A percentile compares a stretch with the other conserved stretches of the same genome.
phyloP scores from a whole-genome alignment of 2,329 filamentous ascomycete species.

The Setomelanomma holmii region DNA sequence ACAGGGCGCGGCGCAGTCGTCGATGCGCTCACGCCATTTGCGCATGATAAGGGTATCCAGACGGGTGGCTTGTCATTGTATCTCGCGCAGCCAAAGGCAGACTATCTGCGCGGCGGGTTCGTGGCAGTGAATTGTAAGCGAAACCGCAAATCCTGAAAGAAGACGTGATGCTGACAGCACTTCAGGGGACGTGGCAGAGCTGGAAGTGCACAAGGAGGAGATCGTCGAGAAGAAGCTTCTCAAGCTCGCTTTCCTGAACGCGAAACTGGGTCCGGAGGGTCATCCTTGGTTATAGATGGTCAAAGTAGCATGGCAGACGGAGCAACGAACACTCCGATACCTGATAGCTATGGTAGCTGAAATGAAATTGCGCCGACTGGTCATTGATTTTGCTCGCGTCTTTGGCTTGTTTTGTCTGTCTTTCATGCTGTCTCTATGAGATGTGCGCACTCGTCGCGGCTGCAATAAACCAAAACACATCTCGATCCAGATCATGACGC shows the following conservation, averaged over 20 bases:
- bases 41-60: constrained; percentile 18
- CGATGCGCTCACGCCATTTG: constrained; percentile 21
- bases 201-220: constrained; percentile 35
- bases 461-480: too few species aligned
- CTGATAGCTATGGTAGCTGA: too few species aligned
- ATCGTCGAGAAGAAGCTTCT: constrained; percentile 38
- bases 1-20: constrained; percentile 8
- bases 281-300: constrained; percentile 17
- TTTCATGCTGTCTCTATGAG: too few species aligned
- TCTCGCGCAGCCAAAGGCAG: constrained; percentile 12
- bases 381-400: too few species aligned
- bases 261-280: constrained; percentile 24
- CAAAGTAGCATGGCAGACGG: not conserved
- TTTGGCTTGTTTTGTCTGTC: too few species aligned
- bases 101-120: constrained; percentile 25
- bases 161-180: not conserved
- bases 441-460: too few species aligned
- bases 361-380: too few species aligned
- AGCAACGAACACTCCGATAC: too few species aligned
- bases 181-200: constrained; percentile 36
- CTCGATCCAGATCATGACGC: too few species aligned
- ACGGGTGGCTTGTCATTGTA: not conserved
- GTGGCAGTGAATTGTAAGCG: constrained; percentile 34
- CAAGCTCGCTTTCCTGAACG: constrained; percentile 26
- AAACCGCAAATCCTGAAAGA: not conserved